A percentile compares a stretch with the other conserved stretches of the same genome.
Evolutionary conservation across 305 asterid genomes (phyloP).

Genomic region (Solanum hybrid): DNA sequence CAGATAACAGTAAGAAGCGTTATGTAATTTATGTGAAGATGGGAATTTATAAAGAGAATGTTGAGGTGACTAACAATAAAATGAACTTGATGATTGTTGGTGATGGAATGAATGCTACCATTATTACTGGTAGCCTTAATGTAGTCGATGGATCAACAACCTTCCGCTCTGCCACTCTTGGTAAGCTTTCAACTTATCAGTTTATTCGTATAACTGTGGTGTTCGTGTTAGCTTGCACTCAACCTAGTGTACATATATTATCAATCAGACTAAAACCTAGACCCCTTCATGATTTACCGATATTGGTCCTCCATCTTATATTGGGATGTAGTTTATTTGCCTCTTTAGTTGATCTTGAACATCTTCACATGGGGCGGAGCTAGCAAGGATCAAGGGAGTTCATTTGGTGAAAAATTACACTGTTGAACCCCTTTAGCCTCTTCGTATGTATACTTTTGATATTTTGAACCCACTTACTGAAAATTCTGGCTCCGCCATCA

Average conservation of each 20-base stretch:
- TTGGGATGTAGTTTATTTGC: neutral
- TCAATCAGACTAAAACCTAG: too few relatives aligned
- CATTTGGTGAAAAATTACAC: too few relatives aligned
- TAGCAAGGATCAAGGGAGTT: too few relatives aligned
- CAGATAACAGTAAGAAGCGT: slow-evolving; percentile 21
- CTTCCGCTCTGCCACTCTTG: slow-evolving; percentile 48
- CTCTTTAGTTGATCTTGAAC: neutral
- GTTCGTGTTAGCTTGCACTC: neutral
- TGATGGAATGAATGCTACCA: slow-evolving; percentile 39
- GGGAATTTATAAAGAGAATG: slow-evolving; percentile 43
- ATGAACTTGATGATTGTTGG: slow-evolving; percentile 43
- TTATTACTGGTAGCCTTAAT: slow-evolving; percentile 35
- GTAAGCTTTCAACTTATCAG: slow-evolving; percentile 10
- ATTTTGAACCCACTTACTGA: neutral
- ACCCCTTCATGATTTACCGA: neutral
- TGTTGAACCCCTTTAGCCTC: neutral
- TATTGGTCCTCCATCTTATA: too few relatives aligned
- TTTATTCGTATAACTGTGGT: neutral
- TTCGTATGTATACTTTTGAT: too few relatives aligned
- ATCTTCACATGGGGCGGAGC: neutral
- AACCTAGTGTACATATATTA: neutral
- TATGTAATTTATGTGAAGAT: slow-evolving; percentile 40
- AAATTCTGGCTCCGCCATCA: neutral
- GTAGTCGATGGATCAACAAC: slow-evolving; percentile 38
- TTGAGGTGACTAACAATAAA: slow-evolving; percentile 31